Base-by-base conservation (phyloP, 257 asterid species). In the Eustoma russellianum region DNA sequence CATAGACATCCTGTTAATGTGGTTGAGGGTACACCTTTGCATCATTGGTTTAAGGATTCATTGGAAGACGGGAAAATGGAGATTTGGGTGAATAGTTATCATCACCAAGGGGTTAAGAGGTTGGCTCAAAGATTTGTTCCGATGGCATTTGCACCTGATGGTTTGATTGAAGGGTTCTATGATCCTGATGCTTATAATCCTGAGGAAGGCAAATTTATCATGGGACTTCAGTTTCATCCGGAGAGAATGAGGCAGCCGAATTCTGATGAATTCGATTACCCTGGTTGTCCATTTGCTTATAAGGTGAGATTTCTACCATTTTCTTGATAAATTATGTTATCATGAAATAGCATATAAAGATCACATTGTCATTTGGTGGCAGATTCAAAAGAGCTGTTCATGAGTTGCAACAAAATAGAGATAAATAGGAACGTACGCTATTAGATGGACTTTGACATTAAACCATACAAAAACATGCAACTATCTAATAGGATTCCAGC, bases 201-300 rank as follows among this genome's bases (percentile, higher is more conserved):
- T 5, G 76, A 72, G 0, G 88, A 85, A 55, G 97, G 95, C 13
- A 78, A 88, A 62, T 88, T 88, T 40, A 84, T 85, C 14, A 78
- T 88, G 95, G 97, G 97, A 45, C 86, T 88, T 51, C 97, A 88
- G 64, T 88, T 88, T 68, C 97, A 88, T 71, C 97, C 97, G 0
- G 95, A 88, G 52, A 55, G 97, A 58, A 85, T 88, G 97, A 75
- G 95, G 69, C 68, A 56, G 3, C 55, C 59, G 0, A 78, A 88
- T 56, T 66, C 84, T 0, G 93, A 80, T 33, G 86, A 72, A 16
- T 85, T 88, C 18, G 93, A 88, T 54, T 85, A 85, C 30, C 91
- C 86, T 0, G 97, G 97, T 10, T 88, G 97, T 57, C 64, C 70
- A 10, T 71, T 50, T 62, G 77, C 77, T 16, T 71, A 71, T 57